Percentiles rank a stretch among this genome's conserved stretches.
Evolutionary conservation across 257 asterid genomes (phyloP).

Genomic region (Plantago major): DNA sequence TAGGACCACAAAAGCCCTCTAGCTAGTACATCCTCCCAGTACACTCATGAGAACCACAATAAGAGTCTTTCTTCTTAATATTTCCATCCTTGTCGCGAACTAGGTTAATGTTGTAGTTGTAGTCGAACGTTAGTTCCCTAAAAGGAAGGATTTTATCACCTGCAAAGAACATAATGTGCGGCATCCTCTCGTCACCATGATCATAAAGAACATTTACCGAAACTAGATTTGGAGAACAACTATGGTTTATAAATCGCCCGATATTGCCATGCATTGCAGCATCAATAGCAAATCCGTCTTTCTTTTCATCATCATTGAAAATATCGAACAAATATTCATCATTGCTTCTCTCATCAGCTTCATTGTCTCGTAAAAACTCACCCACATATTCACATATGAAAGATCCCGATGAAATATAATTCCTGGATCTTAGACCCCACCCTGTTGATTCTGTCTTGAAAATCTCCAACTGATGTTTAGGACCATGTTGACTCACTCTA

Average conservation of each 20-base stretch:
- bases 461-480: conserved; percentile 45
- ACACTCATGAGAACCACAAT: conserved; percentile 33
- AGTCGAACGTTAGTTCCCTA: conserved; percentile 58
- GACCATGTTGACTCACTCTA: conserved; percentile 65
- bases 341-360: conserved; percentile 45
- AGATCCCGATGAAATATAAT: conserved; percentile 50
- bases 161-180: conserved; percentile 80
- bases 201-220: conserved; percentile 67
- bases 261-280: conserved; percentile 60
- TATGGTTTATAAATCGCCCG: conserved; percentile 81
- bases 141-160: conserved; percentile 42
- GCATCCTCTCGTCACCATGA: conserved; percentile 58
- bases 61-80: conserved; percentile 53
- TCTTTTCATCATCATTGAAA: conserved; percentile 19
- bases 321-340: conserved; percentile 80
- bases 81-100: conserved; percentile 62
- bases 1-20: no score
- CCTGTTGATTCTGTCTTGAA: conserved; percentile 69
- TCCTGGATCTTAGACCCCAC: conserved; percentile 77
- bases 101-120: conserved; percentile 41
- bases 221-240: conserved; percentile 71
- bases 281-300: conserved; percentile 56
- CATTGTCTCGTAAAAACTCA: conserved; percentile 56
- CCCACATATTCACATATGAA: conserved; percentile 82
- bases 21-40: conserved; percentile 19